Base-by-base conservation (phyloP, 371 early-diverging fungal genomes). In the Conidiobolus incongruus region DNA sequence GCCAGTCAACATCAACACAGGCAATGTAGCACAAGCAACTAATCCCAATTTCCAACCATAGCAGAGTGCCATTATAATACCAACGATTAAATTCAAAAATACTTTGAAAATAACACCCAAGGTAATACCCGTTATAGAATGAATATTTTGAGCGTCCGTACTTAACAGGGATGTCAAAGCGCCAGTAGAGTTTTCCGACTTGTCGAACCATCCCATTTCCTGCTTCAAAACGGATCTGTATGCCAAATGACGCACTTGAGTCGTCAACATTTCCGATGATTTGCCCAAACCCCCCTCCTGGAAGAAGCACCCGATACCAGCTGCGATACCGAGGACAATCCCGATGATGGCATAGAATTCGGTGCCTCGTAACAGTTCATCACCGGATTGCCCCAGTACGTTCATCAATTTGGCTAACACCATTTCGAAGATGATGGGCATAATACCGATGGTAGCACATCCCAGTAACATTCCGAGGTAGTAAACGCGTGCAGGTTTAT, bases 81-180 rank as follows among this genome's bases (percentile, higher is more conserved):
- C 45, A n/a, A 16, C 35, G 20, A 45, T 0, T 16, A 50, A 11
- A 0, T 45, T 46, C 7, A 23, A 10, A n/a, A 21, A 2, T 6
- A 50, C 45, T 40, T 50, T 45, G 24, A 50, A 34, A 21, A 50
- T 21, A 2, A 36, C 35, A 22, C 50, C 50, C 6, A 50, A 15
- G n/a, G 46, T 45, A n/a, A 24, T 13, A 26, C 50, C 50, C 8
- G 46, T 67, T 34, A 74, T 57, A 44, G 70, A 64, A 30, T 65
- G 61, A 11, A 68, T 61, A 44, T 60, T 60, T 38, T 60, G 56
- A 13, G 86, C 80, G 52, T 86, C 87, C 37, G 73, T 67, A 10
- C 85, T 71, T 29, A 92, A 68, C n/a, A 74, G 65, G 15, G 85
- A 60, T 2, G 81, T 79, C 30, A 90, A 57, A 4, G 74, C 77